Base-by-base conservation (phyloP, 2,329 filamentous ascomycete species). In the Domatiomyces catenatus region DNA sequence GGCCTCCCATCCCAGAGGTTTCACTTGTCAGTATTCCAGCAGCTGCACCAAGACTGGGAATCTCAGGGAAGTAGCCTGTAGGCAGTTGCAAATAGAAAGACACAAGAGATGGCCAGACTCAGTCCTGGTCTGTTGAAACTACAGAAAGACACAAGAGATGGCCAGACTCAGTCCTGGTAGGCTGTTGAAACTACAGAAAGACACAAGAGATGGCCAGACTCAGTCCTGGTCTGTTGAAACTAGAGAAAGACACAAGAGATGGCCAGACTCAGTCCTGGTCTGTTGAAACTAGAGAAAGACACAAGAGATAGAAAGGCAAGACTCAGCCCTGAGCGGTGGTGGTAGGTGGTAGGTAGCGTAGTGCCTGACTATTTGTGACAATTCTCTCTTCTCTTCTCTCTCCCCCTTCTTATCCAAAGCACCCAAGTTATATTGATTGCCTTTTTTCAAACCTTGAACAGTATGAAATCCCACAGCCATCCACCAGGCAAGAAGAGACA, bases 1-100 rank as follows among this genome's bases (percentile, higher is more conserved):
- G 68, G 6, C 73, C 73, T 36, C 65, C 67, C 20, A 49, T 59
- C 20, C 60, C 61, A 24, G 55, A 60, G 46, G 59, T 63, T 8
- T 55, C 56, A 26, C 52, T 55, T 36, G 59, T 59, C 42, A 57
- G 63, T 46, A 52, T 62, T 18, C 54, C 60, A 20, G 55, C 50
- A 4, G 55, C 52, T 8, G 60, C 52, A 28, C 56, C 64, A 20
- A 52, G 54, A 32, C 50, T 55, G 52, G 50, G 57, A 49, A 44
- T 58, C n/a, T 52, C 54, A 36, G 42, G 54, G n/a, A 39, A 39
- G 32, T 12, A 15, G 8, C 32, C 10, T 39, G 12, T 5, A 15
- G 32, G 43, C 15, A 15, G 19, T 18, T n/a, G 19, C 18, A 39
- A 39, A 39, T 5, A 39, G 10, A 39, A 12, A 15, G 15, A 4